Evolutionary conservation across 192 early-diverging fungal species (phyloP).

Genomic region (Haplosporangium gracile): DNA sequence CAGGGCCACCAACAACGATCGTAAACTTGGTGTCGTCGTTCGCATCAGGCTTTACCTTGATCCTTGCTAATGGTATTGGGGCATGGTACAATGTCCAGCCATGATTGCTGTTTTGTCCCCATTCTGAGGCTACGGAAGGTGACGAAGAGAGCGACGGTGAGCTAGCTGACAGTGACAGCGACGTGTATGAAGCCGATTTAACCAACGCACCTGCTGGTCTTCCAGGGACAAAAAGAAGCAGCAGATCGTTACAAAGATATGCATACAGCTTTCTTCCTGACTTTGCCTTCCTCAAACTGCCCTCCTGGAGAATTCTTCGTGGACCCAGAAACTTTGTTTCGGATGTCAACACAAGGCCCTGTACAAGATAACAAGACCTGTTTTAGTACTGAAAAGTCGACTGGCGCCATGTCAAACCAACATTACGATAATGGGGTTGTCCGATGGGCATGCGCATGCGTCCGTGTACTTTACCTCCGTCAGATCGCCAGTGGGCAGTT

Average conservation of each 20-base stretch:
- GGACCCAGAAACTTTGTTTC: conserved; percentile 69
- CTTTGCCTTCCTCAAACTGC: conserved; percentile 78
- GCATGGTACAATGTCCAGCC: conserved; percentile 38
- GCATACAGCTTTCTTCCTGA: conserved; percentile 82
- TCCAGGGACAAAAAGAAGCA: conserved; percentile 65
- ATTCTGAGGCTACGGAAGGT: conserved; percentile 3
- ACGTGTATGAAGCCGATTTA: conserved; percentile 6
- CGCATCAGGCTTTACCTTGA: conserved; percentile 17
- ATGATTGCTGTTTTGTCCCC: conserved; percentile 7
- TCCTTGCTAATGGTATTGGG: conserved; percentile 32
- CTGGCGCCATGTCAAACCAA: too few relatives aligned
- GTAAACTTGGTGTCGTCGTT: conserved; percentile 30
- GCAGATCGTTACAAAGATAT: conserved; percentile 81
- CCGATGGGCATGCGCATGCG: too few relatives aligned
- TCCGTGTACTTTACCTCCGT: conserved; percentile 51
- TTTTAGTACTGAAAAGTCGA: not conserved
- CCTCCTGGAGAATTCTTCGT: conserved; percentile 79
- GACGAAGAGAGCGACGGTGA: conserved; percentile 11
- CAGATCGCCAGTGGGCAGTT: conserved; percentile 70
- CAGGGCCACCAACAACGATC: conserved; percentile 6
- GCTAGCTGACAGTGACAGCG: not conserved
- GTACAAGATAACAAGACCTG: conserved; percentile 6
- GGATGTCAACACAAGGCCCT: conserved; percentile 69
- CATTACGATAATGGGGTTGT: too few relatives aligned
- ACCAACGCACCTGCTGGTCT: conserved; percentile 5